Evolutionary conservation across 139 green algal genomes (phyloP), one percentile per base, ranked within the genome.

Genomic region (Chloropicon primus): DNA sequence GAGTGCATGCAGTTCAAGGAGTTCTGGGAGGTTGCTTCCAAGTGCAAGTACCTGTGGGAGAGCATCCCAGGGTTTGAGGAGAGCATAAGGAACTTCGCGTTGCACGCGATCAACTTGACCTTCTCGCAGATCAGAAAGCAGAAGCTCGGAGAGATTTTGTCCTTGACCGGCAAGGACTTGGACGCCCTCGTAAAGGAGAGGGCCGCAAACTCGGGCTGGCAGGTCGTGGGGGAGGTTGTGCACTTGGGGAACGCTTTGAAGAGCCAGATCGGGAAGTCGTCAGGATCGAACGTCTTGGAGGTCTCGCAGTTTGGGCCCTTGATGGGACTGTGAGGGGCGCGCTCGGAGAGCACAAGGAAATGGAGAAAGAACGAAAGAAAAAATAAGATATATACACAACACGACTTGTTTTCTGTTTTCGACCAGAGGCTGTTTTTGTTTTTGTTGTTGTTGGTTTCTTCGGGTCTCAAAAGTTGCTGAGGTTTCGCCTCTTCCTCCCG

Each of bases 401-500:
- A n/a, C n/a, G n/a, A n/a, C n/a, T n/a, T n/a, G n/a, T n/a, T n/a
- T n/a, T n/a, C n/a, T n/a, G n/a, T n/a, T n/a, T n/a, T n/a, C n/a
- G n/a, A n/a, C n/a, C n/a, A n/a, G n/a, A n/a, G n/a, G n/a, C n/a
- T n/a, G n/a, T n/a, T n/a, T n/a, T n/a, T n/a, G n/a, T n/a, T n/a
- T n/a, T n/a, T n/a, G n/a, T n/a, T n/a, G n/a, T n/a, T n/a, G n/a
- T n/a, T n/a, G n/a, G n/a, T n/a, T n/a, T n/a, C n/a, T n/a, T n/a
- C n/a, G n/a, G n/a, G n/a, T n/a, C n/a, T n/a, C n/a, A 62, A 17
- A 62, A 62, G 17, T 17, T 17, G 41, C 41, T 62, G 10, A 62
- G 41, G 41, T 62, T 62, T 17, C 41, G 5, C 5, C 94, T 80
- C 80, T 98, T 98, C 28, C 94, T 82, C 0, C 82, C 94, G 0